Percentiles rank a stretch among this genome's conserved stretches.
These are phyloP conservation scores for Serendipita vermifera DNA, from an alignment of 768 basidiomycete species.

Conservation along the genomic window DNA sequence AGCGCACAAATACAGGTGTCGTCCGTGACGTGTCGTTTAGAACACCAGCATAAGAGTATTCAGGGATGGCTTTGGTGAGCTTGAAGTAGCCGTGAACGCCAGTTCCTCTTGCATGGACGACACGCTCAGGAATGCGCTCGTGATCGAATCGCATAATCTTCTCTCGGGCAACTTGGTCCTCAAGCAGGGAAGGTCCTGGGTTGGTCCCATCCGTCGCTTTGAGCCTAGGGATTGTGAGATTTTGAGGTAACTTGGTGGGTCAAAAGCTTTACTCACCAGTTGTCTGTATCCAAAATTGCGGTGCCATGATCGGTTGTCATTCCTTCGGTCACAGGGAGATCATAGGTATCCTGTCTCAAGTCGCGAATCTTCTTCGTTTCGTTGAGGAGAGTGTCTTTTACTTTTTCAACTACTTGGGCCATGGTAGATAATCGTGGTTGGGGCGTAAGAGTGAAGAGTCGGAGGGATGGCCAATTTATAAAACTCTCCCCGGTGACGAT, in stretches of 20 bases:
- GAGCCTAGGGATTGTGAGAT: conserved; percentile 31
- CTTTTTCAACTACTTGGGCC: neutral
- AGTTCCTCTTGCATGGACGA: conserved; percentile 49
- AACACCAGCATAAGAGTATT: conserved; percentile 57
- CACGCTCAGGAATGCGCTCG: conserved; percentile 81
- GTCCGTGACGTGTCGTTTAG: conserved; percentile 58
- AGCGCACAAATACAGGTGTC: conserved; percentile 71
- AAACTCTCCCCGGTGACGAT: too few species aligned
- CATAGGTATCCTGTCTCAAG: neutral
- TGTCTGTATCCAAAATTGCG: conserved; percentile 47
- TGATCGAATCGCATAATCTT: conserved; percentile 75
- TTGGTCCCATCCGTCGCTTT: conserved; percentile 36
- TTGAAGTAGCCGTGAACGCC: conserved; percentile 78
- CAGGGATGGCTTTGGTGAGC: conserved; percentile 54
- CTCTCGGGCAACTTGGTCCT: conserved; percentile 61
- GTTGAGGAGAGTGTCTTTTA: neutral
- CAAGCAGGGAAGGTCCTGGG: conserved; percentile 60
- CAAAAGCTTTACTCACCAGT: conserved; percentile 36
- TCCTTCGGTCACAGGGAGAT: neutral
- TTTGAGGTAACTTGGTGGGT: neutral
- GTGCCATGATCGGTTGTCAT: conserved; percentile 51
- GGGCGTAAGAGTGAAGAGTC: neutral
- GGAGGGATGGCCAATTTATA: too few species aligned
- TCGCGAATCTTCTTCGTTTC: conserved; percentile 11
- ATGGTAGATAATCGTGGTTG: neutral